These are phyloP conservation scores for Leccinum variicolor DNA, from an alignment of 768 basidiomycete genomes.

Conservation along the genomic window DNA sequence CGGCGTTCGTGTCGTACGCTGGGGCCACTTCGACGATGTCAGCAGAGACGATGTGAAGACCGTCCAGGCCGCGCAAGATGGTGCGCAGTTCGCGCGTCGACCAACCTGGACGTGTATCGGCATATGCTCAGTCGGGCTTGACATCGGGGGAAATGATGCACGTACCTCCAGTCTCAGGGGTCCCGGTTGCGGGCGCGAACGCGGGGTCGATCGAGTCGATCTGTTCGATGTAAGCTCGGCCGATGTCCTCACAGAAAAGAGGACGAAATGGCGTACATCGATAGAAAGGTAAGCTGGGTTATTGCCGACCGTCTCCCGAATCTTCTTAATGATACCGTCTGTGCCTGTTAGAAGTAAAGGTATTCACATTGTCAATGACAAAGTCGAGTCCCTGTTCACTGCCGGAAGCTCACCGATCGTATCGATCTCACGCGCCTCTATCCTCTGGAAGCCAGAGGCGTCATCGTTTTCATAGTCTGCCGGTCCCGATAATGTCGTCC, in stretches of 20 bases:
- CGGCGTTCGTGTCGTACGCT: conserved; percentile 69
- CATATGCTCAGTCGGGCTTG: neutral
- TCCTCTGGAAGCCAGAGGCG: conserved; percentile 73
- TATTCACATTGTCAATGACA: neutral
- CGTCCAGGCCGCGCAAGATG: conserved; percentile 72
- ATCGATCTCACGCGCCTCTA: conserved; percentile 84
- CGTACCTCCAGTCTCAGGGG: conserved; percentile 73
- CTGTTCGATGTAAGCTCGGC: conserved; percentile 28
- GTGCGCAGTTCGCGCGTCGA: conserved; percentile 78
- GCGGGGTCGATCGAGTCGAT: conserved; percentile 80
- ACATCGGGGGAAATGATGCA: neutral
- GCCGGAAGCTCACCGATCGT: conserved; percentile 60
- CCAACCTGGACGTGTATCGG: conserved; percentile 39
- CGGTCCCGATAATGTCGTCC: conserved; percentile 76
- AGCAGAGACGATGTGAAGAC: conserved; percentile 72
- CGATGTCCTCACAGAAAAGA: neutral
- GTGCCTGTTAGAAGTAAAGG: conserved; percentile 42
- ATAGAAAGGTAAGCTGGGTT: conserved; percentile 77
- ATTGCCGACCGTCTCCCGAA: conserved; percentile 72
- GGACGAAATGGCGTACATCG: conserved; percentile 44
- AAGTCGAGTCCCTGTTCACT: neutral
- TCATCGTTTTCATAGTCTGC: conserved; percentile 79
- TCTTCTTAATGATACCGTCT: conserved; percentile 75
- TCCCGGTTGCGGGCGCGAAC: conserved; percentile 81
- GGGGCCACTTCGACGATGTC: conserved; percentile 87